Percentiles rank a stretch among this genome's conserved stretches.
These are phyloP conservation scores for Penicillium sp. DNA, from an alignment of 2,329 filamentous ascomycete genomes.

Conservation along the genomic window DNA sequence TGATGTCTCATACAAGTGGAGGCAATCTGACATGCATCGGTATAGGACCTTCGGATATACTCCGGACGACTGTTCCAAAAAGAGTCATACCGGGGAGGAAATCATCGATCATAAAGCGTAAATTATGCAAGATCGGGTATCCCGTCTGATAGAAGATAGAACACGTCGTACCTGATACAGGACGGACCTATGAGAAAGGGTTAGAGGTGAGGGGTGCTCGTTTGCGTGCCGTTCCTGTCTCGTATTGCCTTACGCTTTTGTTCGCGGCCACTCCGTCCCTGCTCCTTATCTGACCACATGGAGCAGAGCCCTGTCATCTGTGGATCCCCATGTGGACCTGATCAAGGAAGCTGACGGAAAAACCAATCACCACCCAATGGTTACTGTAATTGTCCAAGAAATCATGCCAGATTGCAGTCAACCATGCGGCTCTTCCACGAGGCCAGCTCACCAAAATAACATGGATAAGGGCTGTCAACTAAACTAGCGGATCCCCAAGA, in stretches of 20 bases:
- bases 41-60: constrained; percentile 1
- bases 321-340: background rate
- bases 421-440: background rate
- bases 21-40: background rate
- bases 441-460: background rate
- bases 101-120: background rate
- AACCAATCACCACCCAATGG: background rate
- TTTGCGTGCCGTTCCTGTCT: background rate
- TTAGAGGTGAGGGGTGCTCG: background rate
- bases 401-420: background rate
- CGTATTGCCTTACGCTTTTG: background rate
- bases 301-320: background rate
- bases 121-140: background rate
- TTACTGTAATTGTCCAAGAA: background rate
- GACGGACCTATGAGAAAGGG: constrained; percentile 3
- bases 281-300: background rate
- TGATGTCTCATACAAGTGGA: background rate
- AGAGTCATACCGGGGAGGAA: background rate
- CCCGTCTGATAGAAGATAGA: background rate
- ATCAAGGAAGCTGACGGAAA: background rate
- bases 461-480: background rate
- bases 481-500: background rate
- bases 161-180: constrained; percentile 7
- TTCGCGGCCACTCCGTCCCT: background rate
- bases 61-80: background rate